These are phyloP conservation scores for Ogataea angusta DNA, from an alignment of 805 yeast species.

Conservation along the genomic window DNA sequence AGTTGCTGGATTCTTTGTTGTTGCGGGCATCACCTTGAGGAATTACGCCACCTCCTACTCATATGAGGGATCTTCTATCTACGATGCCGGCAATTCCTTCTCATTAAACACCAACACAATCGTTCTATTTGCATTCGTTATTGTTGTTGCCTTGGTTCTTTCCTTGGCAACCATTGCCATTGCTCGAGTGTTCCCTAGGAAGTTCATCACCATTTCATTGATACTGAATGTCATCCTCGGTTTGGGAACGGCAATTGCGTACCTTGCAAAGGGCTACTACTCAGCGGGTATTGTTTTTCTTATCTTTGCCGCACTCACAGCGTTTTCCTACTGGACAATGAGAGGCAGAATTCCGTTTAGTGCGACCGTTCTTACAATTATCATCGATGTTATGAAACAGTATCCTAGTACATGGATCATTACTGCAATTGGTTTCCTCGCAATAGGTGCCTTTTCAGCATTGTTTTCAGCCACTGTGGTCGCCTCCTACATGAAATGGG, in stretches of 20 bases:
- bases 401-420: conserved; percentile 66
- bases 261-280: conserved; percentile 63
- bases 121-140: conserved; percentile 62
- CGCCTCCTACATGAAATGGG: conserved; percentile 75
- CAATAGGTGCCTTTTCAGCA: conserved; percentile 60
- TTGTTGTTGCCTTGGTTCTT: conserved; percentile 56
- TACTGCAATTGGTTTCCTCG: conserved; percentile 35
- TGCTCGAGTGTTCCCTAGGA: conserved; percentile 63
- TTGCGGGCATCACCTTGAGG: conserved; percentile 65
- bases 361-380: conserved; percentile 29
- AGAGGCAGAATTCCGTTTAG: conserved; percentile 29
- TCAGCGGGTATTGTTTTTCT: conserved; percentile 67
- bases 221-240: conserved; percentile 65
- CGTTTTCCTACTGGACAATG: conserved; percentile 18
- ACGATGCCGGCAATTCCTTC: conserved; percentile 48
- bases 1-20: conserved; percentile 63
- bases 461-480: conserved; percentile 67
- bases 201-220: conserved; percentile 68
- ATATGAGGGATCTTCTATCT: conserved; percentile 61
- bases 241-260: conserved; percentile 72
- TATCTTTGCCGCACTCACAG: conserved; percentile 26
- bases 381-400: conserved; percentile 67
- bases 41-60: conserved; percentile 57
- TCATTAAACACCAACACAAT: conserved; percentile 74
- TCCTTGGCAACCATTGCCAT: conserved; percentile 52